Evolutionary conservation across 129 eudicot genomes (phyloP).

Genomic region (Saposhnikovia divaricata): DNA sequence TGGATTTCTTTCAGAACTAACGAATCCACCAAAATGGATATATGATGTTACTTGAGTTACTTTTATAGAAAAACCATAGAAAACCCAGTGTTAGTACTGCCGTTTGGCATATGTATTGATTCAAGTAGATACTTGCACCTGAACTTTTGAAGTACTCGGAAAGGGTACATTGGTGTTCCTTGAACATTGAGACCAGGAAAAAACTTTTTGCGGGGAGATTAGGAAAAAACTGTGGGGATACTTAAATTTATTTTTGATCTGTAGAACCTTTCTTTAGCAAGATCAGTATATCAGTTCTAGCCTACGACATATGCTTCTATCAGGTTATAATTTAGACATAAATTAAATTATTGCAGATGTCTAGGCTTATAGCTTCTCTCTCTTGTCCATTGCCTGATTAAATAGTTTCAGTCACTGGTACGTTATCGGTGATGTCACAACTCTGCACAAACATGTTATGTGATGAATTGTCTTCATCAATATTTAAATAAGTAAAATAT

Average conservation of each 20-base stretch:
- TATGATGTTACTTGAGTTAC: neutral
- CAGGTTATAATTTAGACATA: neutral
- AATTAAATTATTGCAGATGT: too few relatives aligned
- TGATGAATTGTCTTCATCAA: too few relatives aligned
- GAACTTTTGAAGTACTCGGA: neutral
- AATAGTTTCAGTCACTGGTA: too few relatives aligned
- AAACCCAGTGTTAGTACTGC: neutral
- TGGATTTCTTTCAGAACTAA: neutral
- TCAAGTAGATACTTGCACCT: neutral
- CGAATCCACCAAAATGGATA: neutral
- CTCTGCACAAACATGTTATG: too few relatives aligned
- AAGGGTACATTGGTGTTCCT: neutral
- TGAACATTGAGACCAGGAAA: neutral
- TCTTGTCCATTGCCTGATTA: too few relatives aligned
- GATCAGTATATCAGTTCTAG: neutral
- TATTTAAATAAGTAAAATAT: too few relatives aligned
- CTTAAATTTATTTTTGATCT: neutral
- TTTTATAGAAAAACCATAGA: neutral
- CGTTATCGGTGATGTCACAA: too few relatives aligned
- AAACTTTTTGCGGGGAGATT: too few relatives aligned
- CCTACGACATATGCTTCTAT: neutral
- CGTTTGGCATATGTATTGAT: neutral
- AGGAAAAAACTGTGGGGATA: neutral
- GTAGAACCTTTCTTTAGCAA: neutral
- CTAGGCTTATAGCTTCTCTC: too few relatives aligned